These are phyloP conservation scores for Fraxinus quadrangulata DNA, from an alignment of 257 asterid genomes.

Conservation along the genomic window DNA sequence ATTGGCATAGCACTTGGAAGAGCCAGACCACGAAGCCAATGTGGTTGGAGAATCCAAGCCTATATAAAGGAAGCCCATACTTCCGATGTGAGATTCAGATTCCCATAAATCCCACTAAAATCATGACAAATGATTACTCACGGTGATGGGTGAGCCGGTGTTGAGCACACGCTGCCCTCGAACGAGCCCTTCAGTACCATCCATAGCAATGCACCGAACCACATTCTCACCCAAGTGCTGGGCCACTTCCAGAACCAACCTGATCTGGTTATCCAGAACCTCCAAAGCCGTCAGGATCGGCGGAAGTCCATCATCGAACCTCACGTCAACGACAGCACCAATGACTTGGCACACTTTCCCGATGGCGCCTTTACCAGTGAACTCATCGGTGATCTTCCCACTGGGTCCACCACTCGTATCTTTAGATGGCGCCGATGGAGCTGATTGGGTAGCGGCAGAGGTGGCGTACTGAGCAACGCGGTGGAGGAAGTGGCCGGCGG, in stretches of 20 bases:
- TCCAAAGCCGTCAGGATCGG: conserved; percentile 90
- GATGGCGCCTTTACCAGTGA: conserved; percentile 70
- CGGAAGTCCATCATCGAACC: conserved; percentile 79
- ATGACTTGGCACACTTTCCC: conserved; percentile 88
- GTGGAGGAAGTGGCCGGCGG: conserved; percentile 66
- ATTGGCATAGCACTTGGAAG: too few relatives aligned
- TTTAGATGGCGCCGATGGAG: conserved; percentile 39
- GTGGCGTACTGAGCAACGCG: conserved; percentile 67
- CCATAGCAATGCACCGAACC: conserved; percentile 93
- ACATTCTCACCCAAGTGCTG: conserved; percentile 88
- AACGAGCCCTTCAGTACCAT: conserved; percentile 91
- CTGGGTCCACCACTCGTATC: conserved; percentile 35
- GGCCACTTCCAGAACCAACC: conserved; percentile 87
- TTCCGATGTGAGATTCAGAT: too few relatives aligned
- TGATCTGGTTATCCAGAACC: conserved; percentile 85
- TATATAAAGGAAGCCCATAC: too few relatives aligned
- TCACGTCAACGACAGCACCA: conserved; percentile 94
- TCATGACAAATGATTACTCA: conserved; percentile 45
- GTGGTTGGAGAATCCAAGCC: too few relatives aligned
- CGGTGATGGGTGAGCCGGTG: conserved; percentile 90
- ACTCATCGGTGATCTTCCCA: conserved; percentile 81
- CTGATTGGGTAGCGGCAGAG: conserved; percentile 48
- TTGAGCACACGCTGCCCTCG: conserved; percentile 85
- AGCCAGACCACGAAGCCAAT: too few relatives aligned
- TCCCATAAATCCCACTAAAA: too few relatives aligned